A percentile compares a stretch with the other conserved stretches of the same genome.
These are phyloP conservation scores for Leavenworthia alabamica DNA, from an alignment of 345 rosid species.

Conservation along the genomic window DNA sequence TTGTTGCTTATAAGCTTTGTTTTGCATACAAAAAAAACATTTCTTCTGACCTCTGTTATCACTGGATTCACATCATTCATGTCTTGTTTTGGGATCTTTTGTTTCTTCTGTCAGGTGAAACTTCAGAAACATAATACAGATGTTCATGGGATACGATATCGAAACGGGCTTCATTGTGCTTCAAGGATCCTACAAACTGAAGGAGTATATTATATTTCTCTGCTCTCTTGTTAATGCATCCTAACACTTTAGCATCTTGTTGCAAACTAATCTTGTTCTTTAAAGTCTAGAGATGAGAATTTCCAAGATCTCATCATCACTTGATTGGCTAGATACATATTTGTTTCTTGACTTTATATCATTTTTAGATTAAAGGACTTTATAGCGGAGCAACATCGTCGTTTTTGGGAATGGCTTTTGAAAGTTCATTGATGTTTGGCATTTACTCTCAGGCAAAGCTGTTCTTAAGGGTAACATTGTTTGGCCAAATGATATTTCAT, in stretches of 20 bases:
- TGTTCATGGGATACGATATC: constrained; percentile 68
- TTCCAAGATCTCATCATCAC: not conserved
- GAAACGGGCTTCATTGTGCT: constrained; percentile 77
- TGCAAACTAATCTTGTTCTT: not conserved
- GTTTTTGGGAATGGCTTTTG: constrained; percentile 83
- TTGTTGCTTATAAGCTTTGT: not conserved
- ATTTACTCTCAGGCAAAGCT: constrained; percentile 91
- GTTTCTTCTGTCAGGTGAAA: constrained; percentile 51
- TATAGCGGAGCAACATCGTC: constrained; percentile 88
- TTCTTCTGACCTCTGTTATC: not conserved
- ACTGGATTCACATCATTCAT: not conserved
- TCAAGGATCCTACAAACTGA: constrained; percentile 67
- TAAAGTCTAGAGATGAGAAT: not conserved
- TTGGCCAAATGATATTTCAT: not conserved
- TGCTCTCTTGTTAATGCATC: not conserved
- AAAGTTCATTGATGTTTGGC: constrained; percentile 86
- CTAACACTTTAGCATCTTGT: not conserved
- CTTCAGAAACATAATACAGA: constrained; percentile 87
- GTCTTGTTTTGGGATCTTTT: not conserved
- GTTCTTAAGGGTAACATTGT: constrained; percentile 49
- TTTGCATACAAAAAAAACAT: not conserved
- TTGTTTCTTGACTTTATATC: not conserved
- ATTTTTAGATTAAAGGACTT: constrained; percentile 73
- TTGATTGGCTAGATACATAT: not conserved
- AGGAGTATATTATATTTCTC: constrained; percentile 71